Evolutionary conservation across 208 protist species (phyloP).

Genomic region (Angomonas ambiguus): DNA sequence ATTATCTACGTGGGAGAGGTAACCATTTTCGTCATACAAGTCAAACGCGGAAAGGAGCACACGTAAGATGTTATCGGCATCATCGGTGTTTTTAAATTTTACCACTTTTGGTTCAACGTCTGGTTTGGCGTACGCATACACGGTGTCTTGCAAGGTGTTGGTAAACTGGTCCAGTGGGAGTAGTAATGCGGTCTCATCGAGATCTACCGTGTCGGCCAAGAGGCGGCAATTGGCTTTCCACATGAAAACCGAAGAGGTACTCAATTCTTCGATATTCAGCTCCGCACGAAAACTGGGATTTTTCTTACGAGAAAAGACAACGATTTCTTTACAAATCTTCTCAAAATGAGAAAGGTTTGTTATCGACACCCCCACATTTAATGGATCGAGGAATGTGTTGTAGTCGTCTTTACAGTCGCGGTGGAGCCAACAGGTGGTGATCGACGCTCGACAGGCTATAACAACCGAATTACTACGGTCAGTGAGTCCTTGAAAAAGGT

Average conservation of each 20-base stretch:
- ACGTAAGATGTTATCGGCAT: slow-evolving; percentile 82
- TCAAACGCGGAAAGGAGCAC: slow-evolving; percentile 77
- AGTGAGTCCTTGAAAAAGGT: slow-evolving; percentile 52
- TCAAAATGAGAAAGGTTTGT: slow-evolving; percentile 51
- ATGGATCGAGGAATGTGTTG: slow-evolving; percentile 56
- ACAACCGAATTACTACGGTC: slow-evolving; percentile 64
- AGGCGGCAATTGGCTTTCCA: slow-evolving; percentile 71
- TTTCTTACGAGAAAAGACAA: slow-evolving; percentile 49
- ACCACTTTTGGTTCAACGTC: slow-evolving; percentile 63
- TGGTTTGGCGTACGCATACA: slow-evolving; percentile 74
- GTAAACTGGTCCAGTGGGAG: slow-evolving; percentile 72
- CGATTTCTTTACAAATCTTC: slow-evolving; percentile 48
- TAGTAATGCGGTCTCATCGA: slow-evolving; percentile 51
- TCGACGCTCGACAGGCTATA: slow-evolving; percentile 67
- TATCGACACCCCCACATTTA: slow-evolving; percentile 39
- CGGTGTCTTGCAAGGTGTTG: slow-evolving; percentile 70
- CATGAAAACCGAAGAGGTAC: slow-evolving; percentile 54
- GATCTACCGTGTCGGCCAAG: slow-evolving; percentile 51
- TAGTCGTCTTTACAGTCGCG: slow-evolving; percentile 69
- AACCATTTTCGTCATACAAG: slow-evolving; percentile 85
- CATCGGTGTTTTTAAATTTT: slow-evolving; percentile 75
- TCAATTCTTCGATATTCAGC: background rate
- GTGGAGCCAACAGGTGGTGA: slow-evolving; percentile 85
- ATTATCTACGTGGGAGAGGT: slow-evolving; percentile 84
- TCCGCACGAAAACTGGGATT: slow-evolving; percentile 40